Conservation (phyloP, 441 rosid species). For the Jatropha multifida region DNA sequence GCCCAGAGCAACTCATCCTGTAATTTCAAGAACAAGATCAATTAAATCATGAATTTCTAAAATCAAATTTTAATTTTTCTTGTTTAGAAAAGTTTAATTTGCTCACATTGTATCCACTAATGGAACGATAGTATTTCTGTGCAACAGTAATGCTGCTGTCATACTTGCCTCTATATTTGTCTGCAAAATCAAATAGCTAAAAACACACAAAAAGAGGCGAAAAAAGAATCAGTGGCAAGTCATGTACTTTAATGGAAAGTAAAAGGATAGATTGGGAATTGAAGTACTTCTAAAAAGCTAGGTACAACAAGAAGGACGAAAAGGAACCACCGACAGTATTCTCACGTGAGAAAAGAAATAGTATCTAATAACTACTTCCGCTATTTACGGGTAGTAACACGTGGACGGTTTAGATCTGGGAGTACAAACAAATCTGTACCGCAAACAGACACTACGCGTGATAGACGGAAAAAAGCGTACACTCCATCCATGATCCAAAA, state of each 20-base stretch:
- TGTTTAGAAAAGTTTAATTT: not conserved
- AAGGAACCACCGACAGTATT: slow-evolving; percentile 34
- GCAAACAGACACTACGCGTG: slow-evolving; percentile 35
- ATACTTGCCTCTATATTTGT: slow-evolving; percentile 90
- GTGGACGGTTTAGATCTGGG: slow-evolving; percentile 45
- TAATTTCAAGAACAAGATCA: slow-evolving; percentile 4
- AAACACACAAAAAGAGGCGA: not conserved
- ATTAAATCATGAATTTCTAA: not conserved
- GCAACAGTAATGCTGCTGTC: slow-evolving; percentile 86
- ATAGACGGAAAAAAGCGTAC: slow-evolving; percentile 25
- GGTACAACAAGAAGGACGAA: not conserved
- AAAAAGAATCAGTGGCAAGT: not conserved
- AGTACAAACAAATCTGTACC: slow-evolving; percentile 36
- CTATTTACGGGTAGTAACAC: slow-evolving; percentile 9
- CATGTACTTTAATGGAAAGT: not conserved
- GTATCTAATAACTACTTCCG: not conserved
- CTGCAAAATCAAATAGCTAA: slow-evolving; percentile 82
- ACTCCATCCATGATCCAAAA: slow-evolving; percentile 29
- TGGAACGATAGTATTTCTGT: slow-evolving; percentile 71
- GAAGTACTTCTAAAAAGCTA: not conserved
- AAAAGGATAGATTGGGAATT: slow-evolving; percentile 14
- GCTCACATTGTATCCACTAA: slow-evolving; percentile 76
- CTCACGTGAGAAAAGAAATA: slow-evolving; percentile 29
- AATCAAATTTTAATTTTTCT: not conserved
- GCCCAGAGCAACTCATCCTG: slow-evolving; percentile 92